These are phyloP conservation scores for Scleroderma citrinum DNA, from an alignment of 768 basidiomycete species.

Conservation along the genomic window DNA sequence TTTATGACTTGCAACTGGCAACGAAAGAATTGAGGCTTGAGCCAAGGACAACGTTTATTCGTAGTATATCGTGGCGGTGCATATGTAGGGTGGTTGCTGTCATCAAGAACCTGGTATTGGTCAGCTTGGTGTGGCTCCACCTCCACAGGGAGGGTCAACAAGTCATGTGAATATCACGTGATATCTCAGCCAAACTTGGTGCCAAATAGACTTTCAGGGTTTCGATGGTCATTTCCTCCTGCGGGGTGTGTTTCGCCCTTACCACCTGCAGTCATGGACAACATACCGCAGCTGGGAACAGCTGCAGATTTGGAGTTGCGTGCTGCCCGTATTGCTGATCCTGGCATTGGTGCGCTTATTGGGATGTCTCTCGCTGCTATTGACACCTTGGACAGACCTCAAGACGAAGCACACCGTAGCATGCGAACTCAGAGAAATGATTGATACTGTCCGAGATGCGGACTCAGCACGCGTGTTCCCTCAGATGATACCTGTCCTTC, in stretches of 20 bases:
- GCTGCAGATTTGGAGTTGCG: conserved; percentile 63
- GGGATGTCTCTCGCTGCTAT: neutral
- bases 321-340: conserved; percentile 70
- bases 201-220: conserved; percentile 31
- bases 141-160: neutral
- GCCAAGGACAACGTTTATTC: no score
- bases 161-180: conserved; percentile 25
- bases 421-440: conserved; percentile 72
- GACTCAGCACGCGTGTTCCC: conserved; percentile 67
- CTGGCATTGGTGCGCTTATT: conserved; percentile 51
- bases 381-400: conserved; percentile 43
- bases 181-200: conserved; percentile 23
- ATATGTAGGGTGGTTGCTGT: no score
- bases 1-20: no score
- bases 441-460: conserved; percentile 72
- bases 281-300: conserved; percentile 37
- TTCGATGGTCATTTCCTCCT: neutral
- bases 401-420: conserved; percentile 66
- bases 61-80: no score
- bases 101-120: no score
- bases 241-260: neutral
- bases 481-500: conserved; percentile 65
- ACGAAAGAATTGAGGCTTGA: no score
- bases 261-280: conserved; percentile 35
- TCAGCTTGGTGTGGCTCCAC: neutral